These are phyloP conservation scores for Schwanniomyces occidentalis DNA, from an alignment of 805 yeast species.

Conservation along the genomic window DNA sequence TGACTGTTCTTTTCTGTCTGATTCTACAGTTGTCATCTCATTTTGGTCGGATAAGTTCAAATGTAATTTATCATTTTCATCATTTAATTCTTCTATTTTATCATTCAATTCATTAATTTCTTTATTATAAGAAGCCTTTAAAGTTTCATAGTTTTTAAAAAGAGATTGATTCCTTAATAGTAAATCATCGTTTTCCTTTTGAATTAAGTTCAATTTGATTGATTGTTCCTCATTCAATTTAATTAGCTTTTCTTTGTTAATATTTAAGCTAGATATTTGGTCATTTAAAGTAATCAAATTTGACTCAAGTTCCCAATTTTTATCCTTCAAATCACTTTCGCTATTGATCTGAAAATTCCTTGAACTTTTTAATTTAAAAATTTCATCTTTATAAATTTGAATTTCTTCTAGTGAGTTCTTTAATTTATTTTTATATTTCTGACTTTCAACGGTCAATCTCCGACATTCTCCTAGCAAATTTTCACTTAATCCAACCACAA, in stretches of 20 bases:
- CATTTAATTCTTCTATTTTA: conserved; percentile 61
- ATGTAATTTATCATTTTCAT: conserved; percentile 64
- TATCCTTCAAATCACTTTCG: conserved; percentile 56
- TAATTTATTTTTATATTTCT: conserved; percentile 43
- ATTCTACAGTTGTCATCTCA: neutral
- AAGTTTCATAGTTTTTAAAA: conserved; percentile 35
- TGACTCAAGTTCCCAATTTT: conserved; percentile 65
- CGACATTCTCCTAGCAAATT: conserved; percentile 70
- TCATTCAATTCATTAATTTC: conserved; percentile 51
- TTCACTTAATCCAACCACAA: conserved; percentile 73
- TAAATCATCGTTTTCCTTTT: conserved; percentile 52
- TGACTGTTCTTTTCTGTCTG: neutral
- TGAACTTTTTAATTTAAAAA: conserved; percentile 33
- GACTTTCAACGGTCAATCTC: conserved; percentile 64
- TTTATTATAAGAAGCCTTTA: conserved; percentile 33
- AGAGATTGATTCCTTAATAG: conserved; percentile 40
- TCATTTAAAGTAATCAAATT: conserved; percentile 48
- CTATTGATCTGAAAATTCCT: conserved; percentile 33
- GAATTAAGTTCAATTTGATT: conserved; percentile 25
- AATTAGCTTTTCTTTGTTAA: conserved; percentile 40
- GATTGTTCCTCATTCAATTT: conserved; percentile 33
- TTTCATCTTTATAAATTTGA: conserved; percentile 36
- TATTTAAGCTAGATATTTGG: conserved; percentile 37
- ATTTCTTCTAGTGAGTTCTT: conserved; percentile 45
- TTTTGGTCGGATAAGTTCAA: conserved; percentile 19